Evolutionary conservation across 2,329 filamentous ascomycete genomes (phyloP), one percentile per base, ranked within the genome.

Genomic region (Periglandula ipomoeae): DNA sequence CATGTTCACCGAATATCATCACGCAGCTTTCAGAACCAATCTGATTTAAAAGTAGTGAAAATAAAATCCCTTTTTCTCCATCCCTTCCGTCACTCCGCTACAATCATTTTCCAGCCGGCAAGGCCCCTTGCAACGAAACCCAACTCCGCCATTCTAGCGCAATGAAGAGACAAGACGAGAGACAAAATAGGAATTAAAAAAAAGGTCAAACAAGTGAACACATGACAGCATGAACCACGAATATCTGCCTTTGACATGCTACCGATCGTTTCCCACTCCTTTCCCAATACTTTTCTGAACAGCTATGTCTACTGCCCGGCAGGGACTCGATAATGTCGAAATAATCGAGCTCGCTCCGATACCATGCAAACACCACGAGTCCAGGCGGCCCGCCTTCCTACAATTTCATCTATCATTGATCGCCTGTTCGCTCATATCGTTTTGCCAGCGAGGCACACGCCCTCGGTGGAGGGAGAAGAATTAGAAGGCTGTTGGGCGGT

Each of bases 91-190:
- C 54, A 52, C 53, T 54, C 55, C 52, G 51, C 55, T 53, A 52
- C 54, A 50, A 55, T 52, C 49, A 53, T 56, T 52, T 27, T 47
- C 55, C 49, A 46, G 51, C 47, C 51, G 47, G 51, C 46, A 52
- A 49, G 50, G n/a, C n/a, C 52, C 46, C 54, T 34, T 52, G 41
- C 44, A 44, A 46, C 38, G 48, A 54, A 32, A 56, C 55, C 55
- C 53, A 57, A 58, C 56, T 55, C 56, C 56, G 46, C 56, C 55
- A 58, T 53, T 58, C 56, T 58, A 58, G 56, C 50, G 55, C 56
- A 58, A 57, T 56, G 54, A 56, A 49, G 48, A 52, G 54, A 55
- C 40, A 50, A 55, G 50, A 55, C 47, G 49, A 50, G 19, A 49
- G 42, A 49, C 45, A 41, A 51, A 44, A 51, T 20, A 49, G 41